Conservation (phyloP, 1,284 basidiomycete genomes). For the Naganishia cerealis region DNA sequence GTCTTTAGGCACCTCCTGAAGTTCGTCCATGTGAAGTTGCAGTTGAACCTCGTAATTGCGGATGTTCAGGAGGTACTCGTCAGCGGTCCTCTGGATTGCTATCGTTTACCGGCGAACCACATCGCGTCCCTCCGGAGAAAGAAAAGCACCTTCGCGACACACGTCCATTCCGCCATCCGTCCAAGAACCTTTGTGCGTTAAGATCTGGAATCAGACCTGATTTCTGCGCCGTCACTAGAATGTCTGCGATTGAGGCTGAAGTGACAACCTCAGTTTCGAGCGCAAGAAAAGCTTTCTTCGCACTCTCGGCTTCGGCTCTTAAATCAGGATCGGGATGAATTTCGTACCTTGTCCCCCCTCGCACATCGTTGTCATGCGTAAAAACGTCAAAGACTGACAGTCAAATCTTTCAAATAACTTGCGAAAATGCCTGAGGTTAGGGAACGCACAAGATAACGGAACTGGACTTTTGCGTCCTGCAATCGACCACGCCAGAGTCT, state of each 20-base stretch:
- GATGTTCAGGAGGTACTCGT: constrained; percentile 4
- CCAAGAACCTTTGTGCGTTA: constrained; percentile 4
- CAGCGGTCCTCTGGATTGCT: not conserved
- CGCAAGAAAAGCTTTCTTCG: not conserved
- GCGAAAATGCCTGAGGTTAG: not conserved
- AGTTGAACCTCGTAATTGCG: constrained; percentile 3
- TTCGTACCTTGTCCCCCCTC: not conserved
- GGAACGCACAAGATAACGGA: not conserved
- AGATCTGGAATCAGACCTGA: not conserved
- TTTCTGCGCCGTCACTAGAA: not conserved
- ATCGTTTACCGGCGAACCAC: not conserved
- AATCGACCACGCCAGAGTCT: not conserved
- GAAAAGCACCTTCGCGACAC: constrained; percentile 7
- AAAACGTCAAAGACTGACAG: constrained; percentile 1
- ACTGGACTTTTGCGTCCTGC: not conserved
- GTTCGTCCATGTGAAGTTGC: not conserved
- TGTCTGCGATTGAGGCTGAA: constrained; percentile 3
- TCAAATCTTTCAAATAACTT: not conserved
- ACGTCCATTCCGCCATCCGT: constrained; percentile 9
- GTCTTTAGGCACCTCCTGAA: constrained; percentile 12
- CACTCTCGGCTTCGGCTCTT: constrained; percentile 2
- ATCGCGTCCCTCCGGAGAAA: not conserved
- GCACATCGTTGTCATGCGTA: not conserved
- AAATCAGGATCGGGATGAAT: constrained; percentile 6
- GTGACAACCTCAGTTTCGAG: not conserved